Conservation (phyloP, 345 rosid species). For the Erysimum cheiranthoides region DNA sequence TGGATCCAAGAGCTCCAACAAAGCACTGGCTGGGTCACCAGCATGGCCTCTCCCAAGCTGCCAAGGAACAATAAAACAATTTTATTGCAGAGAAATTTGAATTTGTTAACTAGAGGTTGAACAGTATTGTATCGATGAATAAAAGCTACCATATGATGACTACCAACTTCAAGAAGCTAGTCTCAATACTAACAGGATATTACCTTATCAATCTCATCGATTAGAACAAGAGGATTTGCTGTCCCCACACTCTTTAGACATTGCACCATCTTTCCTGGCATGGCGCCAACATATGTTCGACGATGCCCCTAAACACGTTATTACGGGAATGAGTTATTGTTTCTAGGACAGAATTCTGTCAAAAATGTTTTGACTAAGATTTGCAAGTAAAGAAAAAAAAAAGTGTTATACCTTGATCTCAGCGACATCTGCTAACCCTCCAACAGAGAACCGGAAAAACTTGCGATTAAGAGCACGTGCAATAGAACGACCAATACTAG, state of each 20-base stretch:
- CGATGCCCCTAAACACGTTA: conserved; percentile 86
- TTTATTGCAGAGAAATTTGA: background rate
- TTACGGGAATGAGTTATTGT: conserved; percentile 25
- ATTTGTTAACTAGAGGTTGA: background rate
- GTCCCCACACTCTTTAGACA: conserved; percentile 98
- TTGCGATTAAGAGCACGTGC: conserved; percentile 95
- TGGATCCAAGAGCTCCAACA: conserved; percentile 98
- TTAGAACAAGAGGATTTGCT: conserved; percentile 97
- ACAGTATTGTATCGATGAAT: background rate
- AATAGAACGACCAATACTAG: conserved; percentile 98
- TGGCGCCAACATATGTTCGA: conserved; percentile 96
- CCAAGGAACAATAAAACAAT: conserved; percentile 27
- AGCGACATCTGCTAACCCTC: conserved; percentile 97
- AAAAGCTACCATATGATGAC: background rate
- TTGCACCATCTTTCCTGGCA: conserved; percentile 99
- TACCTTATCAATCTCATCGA: conserved; percentile 99
- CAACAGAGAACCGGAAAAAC: conserved; percentile 97
- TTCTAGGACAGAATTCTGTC: background rate
- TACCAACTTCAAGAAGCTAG: conserved; percentile 23
- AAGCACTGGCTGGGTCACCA: conserved; percentile 99
- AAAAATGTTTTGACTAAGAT: background rate
- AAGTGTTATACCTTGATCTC: conserved; percentile 84
- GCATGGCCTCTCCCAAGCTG: conserved; percentile 98
- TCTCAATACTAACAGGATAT: conserved; percentile 12
- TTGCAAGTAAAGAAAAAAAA: conserved; percentile 6